These are phyloP conservation scores for Coelastrella sp. DNA, from an alignment of 139 green algal genomes.

Conservation along the genomic window DNA sequence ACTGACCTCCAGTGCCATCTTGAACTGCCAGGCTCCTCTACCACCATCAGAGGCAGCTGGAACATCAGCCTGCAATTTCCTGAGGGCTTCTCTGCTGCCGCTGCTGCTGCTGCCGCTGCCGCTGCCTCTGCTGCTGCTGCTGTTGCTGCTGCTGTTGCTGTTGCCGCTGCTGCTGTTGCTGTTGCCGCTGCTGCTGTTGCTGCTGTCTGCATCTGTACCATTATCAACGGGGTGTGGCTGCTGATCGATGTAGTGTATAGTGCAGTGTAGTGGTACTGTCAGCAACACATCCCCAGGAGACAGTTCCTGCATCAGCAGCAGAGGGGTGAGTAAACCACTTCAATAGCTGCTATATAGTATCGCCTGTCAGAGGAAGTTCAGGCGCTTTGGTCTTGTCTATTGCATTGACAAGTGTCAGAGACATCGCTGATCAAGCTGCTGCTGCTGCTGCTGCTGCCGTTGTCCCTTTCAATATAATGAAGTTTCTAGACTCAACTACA, in stretches of 20 bases:
- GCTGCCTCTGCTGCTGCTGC: too few relatives aligned
- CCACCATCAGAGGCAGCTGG: constrained; percentile 2
- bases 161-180: not conserved
- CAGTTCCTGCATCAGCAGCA: constrained; percentile 19
- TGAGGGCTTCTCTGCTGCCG: constrained; percentile 18
- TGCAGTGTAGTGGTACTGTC: constrained; percentile 10
- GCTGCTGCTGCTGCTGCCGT: too few relatives aligned
- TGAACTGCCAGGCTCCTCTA: constrained; percentile 40
- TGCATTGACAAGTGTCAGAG: too few relatives aligned
- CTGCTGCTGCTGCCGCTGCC: not conserved
- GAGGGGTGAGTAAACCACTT: not conserved
- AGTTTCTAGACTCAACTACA: too few relatives aligned
- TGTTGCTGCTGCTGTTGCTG: constrained; percentile 9
- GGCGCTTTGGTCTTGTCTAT: too few relatives aligned
- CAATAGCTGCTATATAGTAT: too few relatives aligned
- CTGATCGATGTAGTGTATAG: not conserved
- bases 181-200: not conserved
- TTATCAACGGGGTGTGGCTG: not conserved
- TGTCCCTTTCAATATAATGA: too few relatives aligned
- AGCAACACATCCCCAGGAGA: constrained; percentile 27
- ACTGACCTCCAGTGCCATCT: constrained; percentile 39
- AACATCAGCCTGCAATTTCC: not conserved
- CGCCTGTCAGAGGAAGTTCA: too few relatives aligned
- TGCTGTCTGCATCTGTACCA: not conserved
- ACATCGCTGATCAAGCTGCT: too few relatives aligned